Base-by-base conservation (phyloP, 2,329 filamentous ascomycete genomes). In the Phialophora chinensis region DNA sequence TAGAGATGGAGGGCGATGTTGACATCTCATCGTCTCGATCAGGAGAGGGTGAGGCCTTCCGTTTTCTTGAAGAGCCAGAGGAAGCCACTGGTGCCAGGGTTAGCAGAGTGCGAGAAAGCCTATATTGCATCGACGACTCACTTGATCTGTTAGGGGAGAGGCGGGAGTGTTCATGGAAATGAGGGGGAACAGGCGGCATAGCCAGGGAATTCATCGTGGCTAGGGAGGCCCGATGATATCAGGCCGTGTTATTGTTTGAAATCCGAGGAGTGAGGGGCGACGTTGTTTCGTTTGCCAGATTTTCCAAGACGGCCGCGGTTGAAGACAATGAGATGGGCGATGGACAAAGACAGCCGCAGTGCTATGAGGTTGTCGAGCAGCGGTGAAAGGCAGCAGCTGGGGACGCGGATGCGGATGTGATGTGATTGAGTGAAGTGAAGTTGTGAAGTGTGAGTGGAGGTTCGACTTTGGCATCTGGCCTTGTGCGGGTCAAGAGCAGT, bases 1-100 rank as follows among this genome's bases (percentile, higher is more conserved):
- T 93, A 47, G 94, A 97, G 79, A 86, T 89, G 66, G 87, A 86
- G 6, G 94, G 93, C 44, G 94, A 97, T 74, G 94, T 89, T 66
- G 90, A 92, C 92, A 98, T 97, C 73, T 81, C 79, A 74, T 89
- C 87, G 64, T 94, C 91, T 60, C 61, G 68, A 55, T 73, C 71
- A 20, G 69, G 67, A 8, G 72, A 72, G 3, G 72, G 72, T 17
- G 71, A 74, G 75, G 92, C 93, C 84, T 98, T 98, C 80, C 95
- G 90, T 85, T 98, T 98, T 72, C 87, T 74, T 73, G 79, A 76
- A 72, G 77, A 74, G 74, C 78, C 76, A 61, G 74, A 62, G 74
- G 78, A 75, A 79, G 68, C 66, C 71, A 70, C 71, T 72, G 59
- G 4, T 27, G 61, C 44, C 23, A 54, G 50, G 64, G 55, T 70